Evolutionary conservation across 2,329 filamentous ascomycete genomes (phyloP).

Genomic region (Alternaria sp.): DNA sequence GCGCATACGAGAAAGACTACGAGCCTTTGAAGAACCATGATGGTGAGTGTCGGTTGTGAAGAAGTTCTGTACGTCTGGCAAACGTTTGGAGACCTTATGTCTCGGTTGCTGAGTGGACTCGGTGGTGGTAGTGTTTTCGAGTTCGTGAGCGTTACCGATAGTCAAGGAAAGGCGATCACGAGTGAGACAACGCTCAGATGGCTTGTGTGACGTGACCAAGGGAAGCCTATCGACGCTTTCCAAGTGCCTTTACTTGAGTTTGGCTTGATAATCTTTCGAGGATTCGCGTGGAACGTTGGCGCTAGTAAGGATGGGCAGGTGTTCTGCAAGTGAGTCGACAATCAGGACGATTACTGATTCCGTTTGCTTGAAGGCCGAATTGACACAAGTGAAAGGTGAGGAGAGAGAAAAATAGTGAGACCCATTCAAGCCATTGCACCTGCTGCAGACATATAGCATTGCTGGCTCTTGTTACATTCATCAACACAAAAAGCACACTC

Average conservation of each 20-base stretch:
- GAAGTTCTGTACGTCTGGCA: neutral
- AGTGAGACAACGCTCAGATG: slow-evolving; percentile 1
- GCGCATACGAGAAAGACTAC: slow-evolving; percentile 1
- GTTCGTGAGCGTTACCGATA: neutral
- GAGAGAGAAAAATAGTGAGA: neutral
- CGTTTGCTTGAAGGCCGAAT: neutral
- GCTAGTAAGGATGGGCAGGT: neutral
- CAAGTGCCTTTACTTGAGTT: neutral
- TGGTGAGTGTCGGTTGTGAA: neutral
- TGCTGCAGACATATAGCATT: slow-evolving; percentile 12
- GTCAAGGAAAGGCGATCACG: neutral
- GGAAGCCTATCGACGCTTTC: neutral
- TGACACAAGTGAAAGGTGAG: neutral
- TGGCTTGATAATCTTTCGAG: neutral
- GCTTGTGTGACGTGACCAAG: neutral
- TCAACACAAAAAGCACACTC: slow-evolving; percentile 24
- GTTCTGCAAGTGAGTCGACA: neutral
- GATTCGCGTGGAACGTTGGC: neutral
- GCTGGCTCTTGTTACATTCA: slow-evolving; percentile 4
- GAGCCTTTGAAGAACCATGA: neutral
- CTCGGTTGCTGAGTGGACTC: neutral
- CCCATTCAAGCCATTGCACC: neutral
- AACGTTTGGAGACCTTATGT: neutral
- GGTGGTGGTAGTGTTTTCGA: neutral
- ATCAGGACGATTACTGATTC: neutral